phyloP scores from a whole-genome alignment of 2,329 filamentous ascomycete species.

The Aureobasidium sp. region DNA sequence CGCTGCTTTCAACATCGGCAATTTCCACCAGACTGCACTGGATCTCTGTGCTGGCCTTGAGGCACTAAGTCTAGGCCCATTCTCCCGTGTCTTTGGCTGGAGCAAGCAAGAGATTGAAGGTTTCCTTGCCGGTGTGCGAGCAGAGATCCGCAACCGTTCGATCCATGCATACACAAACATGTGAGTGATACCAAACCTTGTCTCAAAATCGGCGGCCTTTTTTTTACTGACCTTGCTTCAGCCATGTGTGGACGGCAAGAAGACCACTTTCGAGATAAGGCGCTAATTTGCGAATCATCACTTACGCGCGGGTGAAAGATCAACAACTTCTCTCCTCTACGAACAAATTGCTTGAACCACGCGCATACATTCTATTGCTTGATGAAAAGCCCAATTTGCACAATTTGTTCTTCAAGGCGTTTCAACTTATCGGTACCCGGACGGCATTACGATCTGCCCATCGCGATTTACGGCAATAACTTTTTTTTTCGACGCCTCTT shows the following conservation, averaged over 20 bases:
- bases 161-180: conserved; percentile 68
- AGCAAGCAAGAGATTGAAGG: conserved; percentile 51
- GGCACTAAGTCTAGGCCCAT: conserved; percentile 62
- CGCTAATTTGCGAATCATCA: background rate
- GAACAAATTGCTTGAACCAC: background rate
- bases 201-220: conserved; percentile 18
- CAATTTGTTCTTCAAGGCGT: background rate
- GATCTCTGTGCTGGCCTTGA: conserved; percentile 58
- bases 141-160: conserved; percentile 61
- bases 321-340: background rate
- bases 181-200: conserved; percentile 48
- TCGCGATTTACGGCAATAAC: conserved; percentile 2
- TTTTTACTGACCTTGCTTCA: conserved; percentile 22
- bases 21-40: conserved; percentile 78
- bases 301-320: background rate
- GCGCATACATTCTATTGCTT: background rate
- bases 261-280: conserved; percentile 29
- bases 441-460: conserved; percentile 1
- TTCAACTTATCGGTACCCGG: conserved; percentile 9
- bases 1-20: conserved; percentile 60
- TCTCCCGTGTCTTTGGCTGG: conserved; percentile 35
- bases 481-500: background rate
- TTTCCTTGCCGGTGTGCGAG: conserved; percentile 56
- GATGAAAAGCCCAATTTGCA: background rate
- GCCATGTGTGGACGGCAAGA: conserved; percentile 43